Base-by-base conservation (phyloP, 2,329 filamentous ascomycete genomes). In the Diplodia mutila region DNA sequence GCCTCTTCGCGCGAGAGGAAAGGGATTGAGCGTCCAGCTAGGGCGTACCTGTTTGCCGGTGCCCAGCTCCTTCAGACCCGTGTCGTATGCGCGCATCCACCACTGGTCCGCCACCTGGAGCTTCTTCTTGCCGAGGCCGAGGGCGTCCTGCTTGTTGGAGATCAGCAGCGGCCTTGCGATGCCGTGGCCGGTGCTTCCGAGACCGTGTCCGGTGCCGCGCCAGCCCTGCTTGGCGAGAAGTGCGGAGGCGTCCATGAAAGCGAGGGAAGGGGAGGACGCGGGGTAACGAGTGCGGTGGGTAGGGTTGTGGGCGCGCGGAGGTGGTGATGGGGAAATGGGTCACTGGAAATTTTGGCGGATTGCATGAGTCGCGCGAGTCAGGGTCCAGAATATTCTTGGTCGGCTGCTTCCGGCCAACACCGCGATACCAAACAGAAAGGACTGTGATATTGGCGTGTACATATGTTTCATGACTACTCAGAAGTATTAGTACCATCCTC, bases 41-140 rank as follows among this genome's bases (percentile, higher is more conserved):
- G 32, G 4, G 82, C 37, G 80, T 82, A 70, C 87, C 77, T 68
- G 86, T 85, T 83, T 90, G 81, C 72, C 90, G 4, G 81, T 79
- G 0, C 84, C 85, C 65, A 97, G 85, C 4, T 90, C 91, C 78
- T 95, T 91, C 71, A 97, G 82, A 67, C 94, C 93, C 77, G 93
- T 90, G 79, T 98, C 94, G 72, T 97, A 97, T 12, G 95, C 95
- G 68, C 92, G 90, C 80, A 97, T 85, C 95, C 95, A 99, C 95
- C 95, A 99, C 78, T 97, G 93, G 76, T 97, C 94, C 72, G 85
- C 84, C 37, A 86, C 83, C 32, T 84, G 84, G 55, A 77, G 74
- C 71, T 87, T 87, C 78, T 92, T 93, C 76, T 91, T 89, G 66
- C 94, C 94, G 5, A 98, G 83, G 27, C 94, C 94, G 65, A 91